These are phyloP conservation scores for Geopyxis carbonaria DNA, from an alignment of 495 filamentous ascomycete genomes.

Conservation along the genomic window DNA sequence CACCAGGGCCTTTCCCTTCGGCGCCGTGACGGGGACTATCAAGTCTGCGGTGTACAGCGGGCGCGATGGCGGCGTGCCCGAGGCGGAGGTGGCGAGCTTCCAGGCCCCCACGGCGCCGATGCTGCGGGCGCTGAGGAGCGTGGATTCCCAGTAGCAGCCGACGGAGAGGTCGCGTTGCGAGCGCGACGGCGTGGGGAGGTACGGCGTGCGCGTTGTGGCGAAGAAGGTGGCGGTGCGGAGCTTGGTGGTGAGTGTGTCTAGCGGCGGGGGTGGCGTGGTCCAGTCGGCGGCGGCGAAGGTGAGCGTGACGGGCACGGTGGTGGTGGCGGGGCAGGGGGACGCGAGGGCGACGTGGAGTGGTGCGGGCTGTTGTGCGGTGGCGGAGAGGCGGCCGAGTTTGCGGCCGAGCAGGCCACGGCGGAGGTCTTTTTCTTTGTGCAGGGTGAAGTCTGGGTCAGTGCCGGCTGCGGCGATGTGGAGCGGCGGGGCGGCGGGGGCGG, in stretches of 20 bases:
- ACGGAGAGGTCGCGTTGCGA: slow-evolving; percentile 34
- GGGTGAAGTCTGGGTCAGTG: slow-evolving; percentile 46
- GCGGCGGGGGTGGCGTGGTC: slow-evolving; percentile 42
- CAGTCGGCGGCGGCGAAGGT: slow-evolving; percentile 10
- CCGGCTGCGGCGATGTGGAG: slow-evolving; percentile 43
- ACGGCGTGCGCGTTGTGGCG: slow-evolving; percentile 31
- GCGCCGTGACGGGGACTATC: slow-evolving; percentile 57
- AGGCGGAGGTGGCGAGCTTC: slow-evolving; percentile 18
- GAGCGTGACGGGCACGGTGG: slow-evolving; percentile 26
- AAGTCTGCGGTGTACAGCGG: slow-evolving; percentile 41
- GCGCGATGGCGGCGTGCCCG: slow-evolving; percentile 9
- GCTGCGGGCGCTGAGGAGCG: slow-evolving; percentile 47
- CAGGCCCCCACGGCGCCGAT: slow-evolving; percentile 32
- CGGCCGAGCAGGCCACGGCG: slow-evolving; percentile 61
- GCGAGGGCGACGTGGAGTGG: slow-evolving; percentile 42
- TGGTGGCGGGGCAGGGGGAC: slow-evolving; percentile 26
- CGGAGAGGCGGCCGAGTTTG: slow-evolving; percentile 55
- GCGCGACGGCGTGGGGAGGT: slow-evolving; percentile 39
- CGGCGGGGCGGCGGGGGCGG: slow-evolving; percentile 55
- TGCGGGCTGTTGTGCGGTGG: slow-evolving; percentile 56
- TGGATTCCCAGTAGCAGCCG: slow-evolving; percentile 47
- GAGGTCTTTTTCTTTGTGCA: slow-evolving; percentile 58
- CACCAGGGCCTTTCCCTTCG: slow-evolving; percentile 43
- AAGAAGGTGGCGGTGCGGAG: slow-evolving; percentile 62
- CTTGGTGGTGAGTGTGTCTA: slow-evolving; percentile 51